phyloP scores from a whole-genome alignment of 495 filamentous ascomycete genomes.

The Hypoxylon intermedium region DNA sequence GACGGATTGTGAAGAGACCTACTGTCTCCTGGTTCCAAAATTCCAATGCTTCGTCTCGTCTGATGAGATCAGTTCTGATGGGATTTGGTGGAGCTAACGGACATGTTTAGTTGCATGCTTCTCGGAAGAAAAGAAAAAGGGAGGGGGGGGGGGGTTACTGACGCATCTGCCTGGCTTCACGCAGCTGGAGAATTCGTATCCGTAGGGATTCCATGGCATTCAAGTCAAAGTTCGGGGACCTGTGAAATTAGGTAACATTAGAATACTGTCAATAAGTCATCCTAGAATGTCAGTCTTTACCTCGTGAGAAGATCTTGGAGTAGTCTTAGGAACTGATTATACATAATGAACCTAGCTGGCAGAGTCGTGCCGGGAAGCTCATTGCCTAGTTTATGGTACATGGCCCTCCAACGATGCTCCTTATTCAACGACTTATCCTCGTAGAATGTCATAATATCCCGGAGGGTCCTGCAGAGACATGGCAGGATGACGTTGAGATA shows the following conservation, averaged over 20 bases:
- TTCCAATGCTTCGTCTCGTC: conserved; percentile 41
- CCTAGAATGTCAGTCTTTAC: conserved; percentile 36
- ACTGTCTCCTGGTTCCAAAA: conserved; percentile 45
- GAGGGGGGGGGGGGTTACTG: conserved; percentile 13
- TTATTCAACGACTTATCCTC: conserved; percentile 55
- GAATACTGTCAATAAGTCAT: conserved; percentile 10
- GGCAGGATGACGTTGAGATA: conserved; percentile 61
- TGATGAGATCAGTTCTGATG: conserved; percentile 40
- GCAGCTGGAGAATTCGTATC: conserved; percentile 53
- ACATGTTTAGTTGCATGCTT: neutral
- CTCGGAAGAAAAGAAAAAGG: neutral
- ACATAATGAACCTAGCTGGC: conserved; percentile 59
- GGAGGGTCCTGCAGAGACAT: conserved; percentile 55
- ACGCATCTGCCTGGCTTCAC: conserved; percentile 56
- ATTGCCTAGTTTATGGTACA: conserved; percentile 60
- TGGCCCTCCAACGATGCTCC: conserved; percentile 58
- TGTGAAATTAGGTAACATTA: conserved; percentile 33
- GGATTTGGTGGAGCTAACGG: conserved; percentile 38
- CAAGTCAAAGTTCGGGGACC: conserved; percentile 60
- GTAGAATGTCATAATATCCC: conserved; percentile 59
- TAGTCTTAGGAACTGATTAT: conserved; percentile 58
- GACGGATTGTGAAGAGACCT: neutral
- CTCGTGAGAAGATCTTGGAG: conserved; percentile 57
- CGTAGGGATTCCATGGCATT: conserved; percentile 58
- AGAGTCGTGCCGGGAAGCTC: conserved; percentile 56